A percentile compares a stretch with the other conserved stretches of the same genome.
Evolutionary conservation across 2,329 filamentous ascomycete species (phyloP).

Genomic region (Xylaria digitata): DNA sequence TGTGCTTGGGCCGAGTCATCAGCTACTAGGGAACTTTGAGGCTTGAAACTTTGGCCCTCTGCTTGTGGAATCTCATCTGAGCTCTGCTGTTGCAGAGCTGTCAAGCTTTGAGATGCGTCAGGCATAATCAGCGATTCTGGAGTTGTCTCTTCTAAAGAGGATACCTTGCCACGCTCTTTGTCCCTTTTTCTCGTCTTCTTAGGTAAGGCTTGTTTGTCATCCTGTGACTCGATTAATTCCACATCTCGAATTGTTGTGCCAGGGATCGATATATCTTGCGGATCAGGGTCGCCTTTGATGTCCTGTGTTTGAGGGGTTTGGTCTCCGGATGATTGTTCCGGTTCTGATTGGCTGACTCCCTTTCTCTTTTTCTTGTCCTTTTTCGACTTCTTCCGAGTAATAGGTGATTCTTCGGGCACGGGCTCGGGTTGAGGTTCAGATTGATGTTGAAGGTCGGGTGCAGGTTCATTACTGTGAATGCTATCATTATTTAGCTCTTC

Average conservation of each 20-base stretch:
- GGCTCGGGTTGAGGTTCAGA: conserved; percentile 25
- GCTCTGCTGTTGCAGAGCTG: conserved; percentile 33
- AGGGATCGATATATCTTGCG: conserved; percentile 9
- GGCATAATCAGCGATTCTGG: background rate
- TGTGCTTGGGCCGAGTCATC: conserved; percentile 47
- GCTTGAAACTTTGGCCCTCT: conserved; percentile 21
- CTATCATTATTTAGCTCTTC: conserved; percentile 26
- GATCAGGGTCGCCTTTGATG: conserved; percentile 9
- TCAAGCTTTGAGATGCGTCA: conserved; percentile 34
- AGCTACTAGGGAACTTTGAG: conserved; percentile 43
- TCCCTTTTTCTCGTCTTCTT: conserved; percentile 52
- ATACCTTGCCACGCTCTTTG: conserved; percentile 46
- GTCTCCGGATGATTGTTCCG: conserved; percentile 36
- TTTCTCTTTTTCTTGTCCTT: conserved; percentile 55
- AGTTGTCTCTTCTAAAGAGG: conserved; percentile 5
- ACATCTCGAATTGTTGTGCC: conserved; percentile 25
- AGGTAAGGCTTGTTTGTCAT: conserved; percentile 42
- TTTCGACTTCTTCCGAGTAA: conserved; percentile 51
- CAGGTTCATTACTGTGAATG: conserved; percentile 18
- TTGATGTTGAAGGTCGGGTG: too few species aligned
- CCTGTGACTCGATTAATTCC: conserved; percentile 31
- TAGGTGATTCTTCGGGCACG: conserved; percentile 30
- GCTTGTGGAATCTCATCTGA: conserved; percentile 35
- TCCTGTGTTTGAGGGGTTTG: conserved; percentile 38
- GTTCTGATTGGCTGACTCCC: conserved; percentile 39